These are phyloP conservation scores for Brassica hybrid DNA, from an alignment of 441 rosid species.

Conservation along the genomic window DNA sequence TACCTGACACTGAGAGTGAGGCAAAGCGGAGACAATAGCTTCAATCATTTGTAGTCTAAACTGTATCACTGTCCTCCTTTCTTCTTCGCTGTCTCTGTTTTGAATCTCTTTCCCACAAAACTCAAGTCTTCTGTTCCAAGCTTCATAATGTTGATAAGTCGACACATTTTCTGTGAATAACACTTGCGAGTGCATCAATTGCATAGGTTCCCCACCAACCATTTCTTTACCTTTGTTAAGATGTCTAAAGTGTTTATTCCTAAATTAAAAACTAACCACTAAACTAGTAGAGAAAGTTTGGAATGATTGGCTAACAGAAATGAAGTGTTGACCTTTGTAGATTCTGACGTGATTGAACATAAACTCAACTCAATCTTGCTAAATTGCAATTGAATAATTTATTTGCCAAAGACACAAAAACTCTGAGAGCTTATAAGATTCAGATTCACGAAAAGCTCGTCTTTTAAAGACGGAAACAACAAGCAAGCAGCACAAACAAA, in stretches of 20 bases:
- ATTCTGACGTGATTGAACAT: neutral
- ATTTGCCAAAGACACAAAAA: conserved; percentile 16
- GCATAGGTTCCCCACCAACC: neutral
- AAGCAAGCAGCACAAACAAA: conserved; percentile 4
- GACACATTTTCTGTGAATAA: conserved; percentile 25
- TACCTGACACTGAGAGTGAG: conserved; percentile 86
- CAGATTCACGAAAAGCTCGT: conserved; percentile 18
- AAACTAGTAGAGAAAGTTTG: neutral
- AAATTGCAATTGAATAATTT: neutral
- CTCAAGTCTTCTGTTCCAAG: conserved; percentile 20
- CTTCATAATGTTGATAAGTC: conserved; percentile 38
- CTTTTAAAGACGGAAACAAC: conserved; percentile 6
- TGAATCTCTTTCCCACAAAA: conserved; percentile 11
- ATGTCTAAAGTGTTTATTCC: neutral
- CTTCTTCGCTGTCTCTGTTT: conserved; percentile 24
- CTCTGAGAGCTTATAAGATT: neutral
- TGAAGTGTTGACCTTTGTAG: neutral
- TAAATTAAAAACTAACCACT: neutral
- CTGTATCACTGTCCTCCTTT: conserved; percentile 10
- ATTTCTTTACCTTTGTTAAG: neutral
- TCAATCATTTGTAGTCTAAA: conserved; percentile 44
- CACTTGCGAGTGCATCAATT: conserved; percentile 14
- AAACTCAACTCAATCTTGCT: neutral
- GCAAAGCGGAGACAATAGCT: conserved; percentile 57
- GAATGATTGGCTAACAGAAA: neutral